Evolutionary conservation across 2,329 filamentous ascomycete species (phyloP).

Genomic region (Trichocomaceae sp.): DNA sequence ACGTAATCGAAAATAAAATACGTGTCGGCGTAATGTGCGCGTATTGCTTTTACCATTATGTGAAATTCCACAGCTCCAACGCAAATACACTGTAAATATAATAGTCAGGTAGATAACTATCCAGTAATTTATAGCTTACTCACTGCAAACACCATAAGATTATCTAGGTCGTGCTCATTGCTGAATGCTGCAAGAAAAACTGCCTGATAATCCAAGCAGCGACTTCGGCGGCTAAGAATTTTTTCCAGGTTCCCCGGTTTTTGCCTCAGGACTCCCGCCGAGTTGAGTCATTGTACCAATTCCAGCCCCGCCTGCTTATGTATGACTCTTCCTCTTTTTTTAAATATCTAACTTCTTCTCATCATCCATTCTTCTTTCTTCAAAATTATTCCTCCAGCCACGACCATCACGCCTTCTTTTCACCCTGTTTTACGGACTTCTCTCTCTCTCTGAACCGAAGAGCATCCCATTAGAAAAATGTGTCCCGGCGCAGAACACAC

Average conservation of each 20-base stretch:
- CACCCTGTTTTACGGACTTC: no score
- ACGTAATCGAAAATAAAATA: neutral
- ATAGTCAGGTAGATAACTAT: neutral
- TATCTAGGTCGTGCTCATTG: neutral
- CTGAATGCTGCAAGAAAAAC: neutral
- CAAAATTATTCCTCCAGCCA: neutral
- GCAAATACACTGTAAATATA: no score
- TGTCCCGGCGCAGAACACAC: slow-evolving; percentile 35
- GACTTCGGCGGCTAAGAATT: slow-evolving; percentile 10
- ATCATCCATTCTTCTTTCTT: neutral
- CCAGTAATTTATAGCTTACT: neutral
- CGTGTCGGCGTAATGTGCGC: neutral
- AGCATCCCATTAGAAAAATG: slow-evolving; percentile 26
- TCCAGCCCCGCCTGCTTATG: slow-evolving; percentile 5
- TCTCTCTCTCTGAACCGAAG: neutral
- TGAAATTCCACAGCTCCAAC: no score
- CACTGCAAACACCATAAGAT: neutral
- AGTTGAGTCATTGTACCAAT: slow-evolving; percentile 13
- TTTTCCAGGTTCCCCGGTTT: slow-evolving; percentile 13
- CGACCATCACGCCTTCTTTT: neutral
- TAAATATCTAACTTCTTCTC: neutral
- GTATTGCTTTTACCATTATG: no score
- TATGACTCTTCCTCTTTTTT: slow-evolving; percentile 11
- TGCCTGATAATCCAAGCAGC: neutral
- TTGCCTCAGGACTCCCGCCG: slow-evolving; percentile 7